These are phyloP conservation scores for Ganoderma lingzhi DNA, from an alignment of 1,284 basidiomycete genomes.

Conservation along the genomic window DNA sequence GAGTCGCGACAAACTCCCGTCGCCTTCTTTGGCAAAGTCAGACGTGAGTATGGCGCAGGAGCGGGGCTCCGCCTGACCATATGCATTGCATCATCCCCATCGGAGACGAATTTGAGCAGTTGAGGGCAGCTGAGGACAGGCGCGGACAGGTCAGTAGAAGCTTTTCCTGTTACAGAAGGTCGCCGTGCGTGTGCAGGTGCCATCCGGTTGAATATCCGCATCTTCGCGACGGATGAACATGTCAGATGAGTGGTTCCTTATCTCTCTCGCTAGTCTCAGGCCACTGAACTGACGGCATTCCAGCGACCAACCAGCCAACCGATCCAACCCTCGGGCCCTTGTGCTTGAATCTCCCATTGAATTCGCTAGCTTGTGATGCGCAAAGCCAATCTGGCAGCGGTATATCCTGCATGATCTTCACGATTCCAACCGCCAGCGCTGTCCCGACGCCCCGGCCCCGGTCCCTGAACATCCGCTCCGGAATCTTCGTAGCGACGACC, in stretches of 20 bases:
- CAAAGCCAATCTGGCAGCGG: not conserved
- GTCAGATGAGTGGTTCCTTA: slow-evolving; percentile 2
- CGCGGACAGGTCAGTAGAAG: not conserved
- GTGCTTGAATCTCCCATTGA: not conserved
- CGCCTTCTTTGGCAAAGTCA: not conserved
- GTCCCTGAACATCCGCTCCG: not conserved
- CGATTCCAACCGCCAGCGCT: not conserved
- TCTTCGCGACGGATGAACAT: not conserved
- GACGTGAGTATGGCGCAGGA: not conserved
- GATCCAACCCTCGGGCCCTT: not conserved
- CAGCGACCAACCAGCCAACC: not conserved
- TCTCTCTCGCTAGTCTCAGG: not conserved
- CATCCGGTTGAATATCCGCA: not conserved
- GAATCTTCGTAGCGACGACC: not conserved
- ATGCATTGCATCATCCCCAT: not conserved
- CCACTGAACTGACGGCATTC: not conserved
- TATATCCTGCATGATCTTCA: not conserved
- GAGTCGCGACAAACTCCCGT: not conserved
- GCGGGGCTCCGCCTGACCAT: not conserved
- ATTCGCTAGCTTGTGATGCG: not conserved
- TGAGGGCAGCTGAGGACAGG: too few species aligned
- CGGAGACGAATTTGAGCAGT: not conserved
- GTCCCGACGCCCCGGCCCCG: not conserved
- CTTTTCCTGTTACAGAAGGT: not conserved
- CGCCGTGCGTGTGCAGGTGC: not conserved